Conservation (phyloP, 176 grass and related monocot genomes). For the Thinopyrum elongatum region DNA sequence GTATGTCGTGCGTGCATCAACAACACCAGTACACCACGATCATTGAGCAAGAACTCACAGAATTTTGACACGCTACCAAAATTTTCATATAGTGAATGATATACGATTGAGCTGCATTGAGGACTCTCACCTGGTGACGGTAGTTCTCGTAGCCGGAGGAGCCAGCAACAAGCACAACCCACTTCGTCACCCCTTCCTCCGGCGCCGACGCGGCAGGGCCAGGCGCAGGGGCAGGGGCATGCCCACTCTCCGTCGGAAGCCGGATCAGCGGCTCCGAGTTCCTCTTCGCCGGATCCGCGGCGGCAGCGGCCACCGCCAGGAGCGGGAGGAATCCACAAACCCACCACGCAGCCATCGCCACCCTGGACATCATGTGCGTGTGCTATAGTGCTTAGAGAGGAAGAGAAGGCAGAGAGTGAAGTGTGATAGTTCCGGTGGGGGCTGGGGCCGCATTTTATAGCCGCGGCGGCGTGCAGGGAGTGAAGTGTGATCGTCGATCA, state of each 20-base stretch:
- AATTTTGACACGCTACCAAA: too few species aligned
- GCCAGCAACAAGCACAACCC: slow-evolving; percentile 92
- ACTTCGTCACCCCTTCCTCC: slow-evolving; percentile 50
- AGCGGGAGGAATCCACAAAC: slow-evolving; percentile 34
- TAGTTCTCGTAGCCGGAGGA: slow-evolving; percentile 85
- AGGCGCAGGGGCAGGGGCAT: background rate
- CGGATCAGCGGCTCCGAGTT: slow-evolving; percentile 51
- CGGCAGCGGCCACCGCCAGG: slow-evolving; percentile 28
- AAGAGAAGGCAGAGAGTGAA: background rate
- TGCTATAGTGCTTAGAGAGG: background rate
- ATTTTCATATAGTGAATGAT: background rate
- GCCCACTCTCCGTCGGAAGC: slow-evolving; percentile 43
- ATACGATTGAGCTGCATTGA: background rate
- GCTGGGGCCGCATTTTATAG: background rate
- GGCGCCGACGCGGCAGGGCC: background rate
- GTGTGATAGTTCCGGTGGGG: background rate
- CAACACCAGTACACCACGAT: background rate
- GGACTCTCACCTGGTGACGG: slow-evolving; percentile 66
- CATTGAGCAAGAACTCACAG: too few species aligned
- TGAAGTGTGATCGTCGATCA: background rate
- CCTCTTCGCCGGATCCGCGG: slow-evolving; percentile 5
- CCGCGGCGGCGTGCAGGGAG: background rate
- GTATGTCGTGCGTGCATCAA: background rate
- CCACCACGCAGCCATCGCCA: slow-evolving; percentile 29
- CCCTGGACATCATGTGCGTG: background rate